These are phyloP conservation scores for Hyaloperonospora arabidopsidis DNA, from an alignment of 352 stramenopile species.

Conservation along the genomic window DNA sequence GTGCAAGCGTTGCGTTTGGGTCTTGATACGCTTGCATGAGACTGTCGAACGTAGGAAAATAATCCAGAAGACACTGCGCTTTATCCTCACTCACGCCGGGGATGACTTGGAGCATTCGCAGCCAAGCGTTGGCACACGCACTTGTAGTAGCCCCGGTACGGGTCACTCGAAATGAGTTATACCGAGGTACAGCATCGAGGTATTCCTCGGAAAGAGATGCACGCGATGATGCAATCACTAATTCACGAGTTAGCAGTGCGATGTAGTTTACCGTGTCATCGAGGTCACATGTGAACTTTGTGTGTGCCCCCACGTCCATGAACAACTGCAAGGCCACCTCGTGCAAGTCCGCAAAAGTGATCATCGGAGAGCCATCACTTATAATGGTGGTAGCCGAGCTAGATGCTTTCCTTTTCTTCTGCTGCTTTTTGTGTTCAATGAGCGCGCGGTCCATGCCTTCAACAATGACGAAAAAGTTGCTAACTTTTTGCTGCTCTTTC, in stretches of 20 bases:
- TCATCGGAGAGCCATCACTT: slow-evolving; percentile 1
- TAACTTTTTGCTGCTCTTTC: slow-evolving; percentile 15
- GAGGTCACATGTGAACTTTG: slow-evolving; percentile 54
- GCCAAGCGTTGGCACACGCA: slow-evolving; percentile 48
- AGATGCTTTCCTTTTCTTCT: slow-evolving; percentile 20
- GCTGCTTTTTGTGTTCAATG: slow-evolving; percentile 38
- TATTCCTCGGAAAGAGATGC: slow-evolving; percentile 42
- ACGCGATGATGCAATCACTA: slow-evolving; percentile 36
- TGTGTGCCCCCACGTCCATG: slow-evolving; percentile 49
- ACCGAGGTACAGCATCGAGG: slow-evolving; percentile 45
- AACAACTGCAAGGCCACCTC: slow-evolving; percentile 60
- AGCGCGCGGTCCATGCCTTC: slow-evolving; percentile 55
- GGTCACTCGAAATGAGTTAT: slow-evolving; percentile 57
- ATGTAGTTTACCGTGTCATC: slow-evolving; percentile 49
- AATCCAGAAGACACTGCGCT: slow-evolving; percentile 50
- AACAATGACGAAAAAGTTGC: slow-evolving; percentile 44
- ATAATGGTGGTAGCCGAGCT: not conserved
- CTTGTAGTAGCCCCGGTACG: slow-evolving; percentile 36
- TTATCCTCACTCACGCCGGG: slow-evolving; percentile 64
- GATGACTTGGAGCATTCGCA: slow-evolving; percentile 78
- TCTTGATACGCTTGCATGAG: slow-evolving; percentile 45
- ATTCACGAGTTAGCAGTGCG: slow-evolving; percentile 46
- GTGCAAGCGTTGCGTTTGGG: slow-evolving; percentile 17
- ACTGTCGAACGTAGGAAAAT: slow-evolving; percentile 52
- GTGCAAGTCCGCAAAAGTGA: slow-evolving; percentile 52